phyloP scores from a whole-genome alignment of 495 filamentous ascomycete species.

The Penicillium daleae region DNA sequence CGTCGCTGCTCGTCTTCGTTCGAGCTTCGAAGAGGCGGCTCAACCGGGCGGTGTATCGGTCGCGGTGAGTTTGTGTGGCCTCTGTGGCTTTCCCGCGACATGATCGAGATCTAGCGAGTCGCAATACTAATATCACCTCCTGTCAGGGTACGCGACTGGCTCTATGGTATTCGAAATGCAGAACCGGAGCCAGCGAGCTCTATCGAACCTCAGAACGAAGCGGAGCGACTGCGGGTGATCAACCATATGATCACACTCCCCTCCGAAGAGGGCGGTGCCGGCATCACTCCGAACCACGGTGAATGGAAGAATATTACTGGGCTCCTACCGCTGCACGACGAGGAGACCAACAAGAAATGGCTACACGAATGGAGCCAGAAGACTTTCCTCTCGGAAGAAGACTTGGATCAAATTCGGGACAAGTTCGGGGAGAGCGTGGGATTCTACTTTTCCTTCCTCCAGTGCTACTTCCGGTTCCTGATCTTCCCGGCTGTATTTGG shows the following conservation, averaged over 20 bases:
- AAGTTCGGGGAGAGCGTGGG: constrained; percentile 92
- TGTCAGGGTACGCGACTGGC: constrained; percentile 88
- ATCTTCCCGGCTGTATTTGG: constrained; percentile 85
- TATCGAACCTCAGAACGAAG: constrained; percentile 76
- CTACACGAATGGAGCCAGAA: constrained; percentile 85
- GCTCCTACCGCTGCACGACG: constrained; percentile 88
- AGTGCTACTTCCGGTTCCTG: constrained; percentile 88
- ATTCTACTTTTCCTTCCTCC: constrained; percentile 95
- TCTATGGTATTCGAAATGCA: constrained; percentile 80
- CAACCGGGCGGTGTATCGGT: constrained; percentile 64
- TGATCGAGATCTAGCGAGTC: neutral
- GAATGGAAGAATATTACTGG: constrained; percentile 84
- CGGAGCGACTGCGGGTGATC: constrained; percentile 83
- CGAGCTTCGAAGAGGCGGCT: constrained; percentile 58
- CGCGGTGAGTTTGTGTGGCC: constrained; percentile 50
- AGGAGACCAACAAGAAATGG: constrained; percentile 85
- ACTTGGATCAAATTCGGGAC: constrained; percentile 83
- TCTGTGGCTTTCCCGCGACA: neutral
- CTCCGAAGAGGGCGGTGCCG: constrained; percentile 80
- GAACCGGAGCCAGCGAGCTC: constrained; percentile 72
- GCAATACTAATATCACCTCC: neutral
- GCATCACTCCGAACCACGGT: constrained; percentile 79
- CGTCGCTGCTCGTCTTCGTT: constrained; percentile 81
- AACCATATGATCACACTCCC: constrained; percentile 86
- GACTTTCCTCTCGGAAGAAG: constrained; percentile 74